These are phyloP conservation scores for Sordariomycetes sp. DNA, from an alignment of 2,329 filamentous ascomycete genomes.

Conservation along the genomic window DNA sequence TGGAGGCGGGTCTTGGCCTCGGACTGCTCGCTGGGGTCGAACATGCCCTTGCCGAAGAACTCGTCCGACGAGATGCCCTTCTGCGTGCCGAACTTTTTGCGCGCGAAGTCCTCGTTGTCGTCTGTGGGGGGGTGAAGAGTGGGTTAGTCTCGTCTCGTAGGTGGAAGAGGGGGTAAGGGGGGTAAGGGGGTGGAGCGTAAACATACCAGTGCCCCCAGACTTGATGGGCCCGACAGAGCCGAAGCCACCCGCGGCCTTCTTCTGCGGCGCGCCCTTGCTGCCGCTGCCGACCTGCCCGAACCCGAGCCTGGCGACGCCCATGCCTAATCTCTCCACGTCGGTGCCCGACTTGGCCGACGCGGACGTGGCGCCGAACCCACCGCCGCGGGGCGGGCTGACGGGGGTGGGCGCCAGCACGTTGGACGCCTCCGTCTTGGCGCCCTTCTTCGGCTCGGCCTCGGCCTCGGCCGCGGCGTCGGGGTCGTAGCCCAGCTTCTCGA, in stretches of 20 bases:
- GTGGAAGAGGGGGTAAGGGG: not conserved
- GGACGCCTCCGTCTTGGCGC: conserved; percentile 40
- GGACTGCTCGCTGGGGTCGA: conserved; percentile 66
- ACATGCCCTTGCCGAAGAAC: conserved; percentile 88
- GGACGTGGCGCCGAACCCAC: conserved; percentile 51
- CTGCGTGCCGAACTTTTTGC: conserved; percentile 79
- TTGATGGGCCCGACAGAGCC: conserved; percentile 73
- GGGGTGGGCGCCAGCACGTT: conserved; percentile 66
- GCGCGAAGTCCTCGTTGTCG: conserved; percentile 74
- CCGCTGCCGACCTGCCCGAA: conserved; percentile 72
- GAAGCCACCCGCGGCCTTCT: conserved; percentile 76
- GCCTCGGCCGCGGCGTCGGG: conserved; percentile 64
- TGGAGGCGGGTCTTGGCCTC: conserved; percentile 83
- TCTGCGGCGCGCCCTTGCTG: conserved; percentile 43
- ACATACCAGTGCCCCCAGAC: conserved; percentile 55
- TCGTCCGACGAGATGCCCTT: conserved; percentile 98
- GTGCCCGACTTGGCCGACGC: conserved; percentile 53
- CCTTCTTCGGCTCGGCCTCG: conserved; percentile 36
- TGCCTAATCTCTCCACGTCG: conserved; percentile 81
- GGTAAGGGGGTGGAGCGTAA: not conserved
- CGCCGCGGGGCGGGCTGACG: conserved; percentile 48
- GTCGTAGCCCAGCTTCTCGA: conserved; percentile 91
- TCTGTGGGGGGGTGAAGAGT: conserved; percentile 26
- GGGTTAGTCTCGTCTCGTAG: not conserved
- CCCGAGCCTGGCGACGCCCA: conserved; percentile 75